A percentile compares a stretch with the other conserved stretches of the same genome.
Evolutionary conservation across 2,329 filamentous ascomycete species (phyloP).

Genomic region (Sporothrix euskadiensis): DNA sequence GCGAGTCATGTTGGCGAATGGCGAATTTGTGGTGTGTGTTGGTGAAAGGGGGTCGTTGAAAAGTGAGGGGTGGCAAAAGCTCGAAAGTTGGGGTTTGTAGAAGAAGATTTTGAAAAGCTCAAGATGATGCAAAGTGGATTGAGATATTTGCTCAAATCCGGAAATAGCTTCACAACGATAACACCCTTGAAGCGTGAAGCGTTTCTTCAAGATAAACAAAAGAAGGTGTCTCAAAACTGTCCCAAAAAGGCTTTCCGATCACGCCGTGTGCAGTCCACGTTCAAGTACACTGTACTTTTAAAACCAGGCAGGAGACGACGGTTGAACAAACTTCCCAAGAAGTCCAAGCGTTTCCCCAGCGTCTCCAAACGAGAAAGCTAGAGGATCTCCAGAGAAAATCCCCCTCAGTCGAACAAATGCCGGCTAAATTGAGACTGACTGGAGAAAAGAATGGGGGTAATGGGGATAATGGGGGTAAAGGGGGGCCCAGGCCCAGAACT

Average conservation of each 20-base stretch:
- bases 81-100: not conserved
- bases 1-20: constrained; percentile 38
- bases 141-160: not conserved
- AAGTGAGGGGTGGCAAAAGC: not conserved
- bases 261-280: not conserved
- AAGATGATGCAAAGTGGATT: not conserved
- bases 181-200: not conserved
- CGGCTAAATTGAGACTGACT: constrained; percentile 12
- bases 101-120: not conserved
- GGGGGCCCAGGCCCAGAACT: not conserved
- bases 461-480: not conserved
- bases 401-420: not conserved
- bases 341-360: not conserved
- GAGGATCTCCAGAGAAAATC: not conserved
- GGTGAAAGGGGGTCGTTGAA: not conserved
- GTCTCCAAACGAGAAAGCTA: not conserved
- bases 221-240: not conserved
- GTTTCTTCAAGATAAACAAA: not conserved
- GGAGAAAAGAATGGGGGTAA: not conserved
- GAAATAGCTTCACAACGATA: not conserved
- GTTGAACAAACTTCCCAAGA: not conserved
- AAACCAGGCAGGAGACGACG: not conserved
- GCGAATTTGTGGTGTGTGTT: not conserved
- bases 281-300: not conserved
- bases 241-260: not conserved